Conservation (phyloP, 805 yeast species). For the Ogataea glucozyma region DNA sequence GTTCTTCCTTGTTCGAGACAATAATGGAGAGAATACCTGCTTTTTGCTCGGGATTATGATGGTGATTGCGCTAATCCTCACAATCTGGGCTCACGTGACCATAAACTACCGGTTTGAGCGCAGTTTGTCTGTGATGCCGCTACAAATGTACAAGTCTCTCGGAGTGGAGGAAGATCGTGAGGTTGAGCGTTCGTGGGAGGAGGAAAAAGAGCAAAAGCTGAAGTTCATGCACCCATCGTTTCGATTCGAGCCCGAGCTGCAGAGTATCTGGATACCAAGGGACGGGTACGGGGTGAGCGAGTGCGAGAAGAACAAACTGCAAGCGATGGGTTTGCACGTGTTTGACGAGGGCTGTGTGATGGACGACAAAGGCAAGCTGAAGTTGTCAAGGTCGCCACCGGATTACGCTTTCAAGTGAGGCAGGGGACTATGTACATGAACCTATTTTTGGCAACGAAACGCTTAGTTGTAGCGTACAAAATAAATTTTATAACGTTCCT, state of each 20-base stretch:
- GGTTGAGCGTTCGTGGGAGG: constrained; percentile 4
- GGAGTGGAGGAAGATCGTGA: constrained; percentile 12
- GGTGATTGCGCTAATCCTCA: constrained; percentile 49
- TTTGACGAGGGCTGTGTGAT: constrained; percentile 23
- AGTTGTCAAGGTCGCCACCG: constrained; percentile 20
- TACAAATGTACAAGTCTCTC: constrained; percentile 19
- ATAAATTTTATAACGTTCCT: too few species aligned
- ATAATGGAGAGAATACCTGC: constrained; percentile 45
- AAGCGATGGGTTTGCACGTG: constrained; percentile 24
- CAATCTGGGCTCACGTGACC: constrained; percentile 58
- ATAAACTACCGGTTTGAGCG: constrained; percentile 46
- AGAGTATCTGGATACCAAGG: constrained; percentile 30
- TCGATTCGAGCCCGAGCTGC: constrained; percentile 23
- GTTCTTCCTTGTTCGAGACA: constrained; percentile 60
- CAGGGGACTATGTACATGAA: too few species aligned
- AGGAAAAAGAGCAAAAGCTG: constrained; percentile 11
- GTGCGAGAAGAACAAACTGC: constrained; percentile 25
- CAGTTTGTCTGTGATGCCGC: constrained; percentile 41
- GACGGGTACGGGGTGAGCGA: constrained; percentile 37
- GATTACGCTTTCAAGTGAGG: constrained; percentile 16
- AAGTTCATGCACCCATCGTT: constrained; percentile 27
- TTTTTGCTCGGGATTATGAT: constrained; percentile 51
- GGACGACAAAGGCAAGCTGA: constrained; percentile 12
- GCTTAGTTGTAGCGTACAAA: too few species aligned
- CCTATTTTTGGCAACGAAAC: too few species aligned